Conservation (phyloP, 345 rosid genomes). For the Eucalyptus dawsonii region DNA sequence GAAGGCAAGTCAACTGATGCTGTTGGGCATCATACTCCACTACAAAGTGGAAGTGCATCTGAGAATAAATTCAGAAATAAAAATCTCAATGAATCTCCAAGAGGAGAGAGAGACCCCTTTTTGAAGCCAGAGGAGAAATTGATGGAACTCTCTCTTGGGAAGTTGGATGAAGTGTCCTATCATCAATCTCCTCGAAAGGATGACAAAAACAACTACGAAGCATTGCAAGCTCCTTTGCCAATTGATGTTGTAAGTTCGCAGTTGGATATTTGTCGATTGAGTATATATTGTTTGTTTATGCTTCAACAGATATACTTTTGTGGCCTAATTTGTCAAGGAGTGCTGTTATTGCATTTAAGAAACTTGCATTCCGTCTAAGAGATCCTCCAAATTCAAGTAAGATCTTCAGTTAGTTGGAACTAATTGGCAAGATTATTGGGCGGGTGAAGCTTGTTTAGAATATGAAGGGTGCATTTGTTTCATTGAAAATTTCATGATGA, state of each 20-base stretch:
- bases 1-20: constrained; percentile 1
- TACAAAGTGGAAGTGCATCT: not conserved
- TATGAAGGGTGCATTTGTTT: not conserved
- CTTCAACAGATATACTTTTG: not conserved
- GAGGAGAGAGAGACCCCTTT: constrained; percentile 1
- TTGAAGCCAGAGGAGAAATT: constrained; percentile 13
- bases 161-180: constrained; percentile 7
- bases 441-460: not conserved
- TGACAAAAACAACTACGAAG: constrained; percentile 6
- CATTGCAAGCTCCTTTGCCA: constrained; percentile 23
- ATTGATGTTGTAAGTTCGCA: constrained; percentile 51
- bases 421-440: not conserved
- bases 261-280: not conserved
- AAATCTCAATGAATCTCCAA: not conserved
- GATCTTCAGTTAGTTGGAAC: not conserved
- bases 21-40: not conserved
- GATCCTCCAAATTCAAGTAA: not conserved
- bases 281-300: not conserved
- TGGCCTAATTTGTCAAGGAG: not conserved
- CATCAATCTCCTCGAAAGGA: constrained; percentile 1
- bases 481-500: not conserved
- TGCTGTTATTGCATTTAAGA: not conserved
- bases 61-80: constrained; percentile 3
- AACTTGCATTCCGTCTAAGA: not conserved
- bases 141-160: constrained; percentile 7